Evolutionary conservation across 1,139 yeast species (phyloP).

Genomic region (Debaryomyces sp.): DNA sequence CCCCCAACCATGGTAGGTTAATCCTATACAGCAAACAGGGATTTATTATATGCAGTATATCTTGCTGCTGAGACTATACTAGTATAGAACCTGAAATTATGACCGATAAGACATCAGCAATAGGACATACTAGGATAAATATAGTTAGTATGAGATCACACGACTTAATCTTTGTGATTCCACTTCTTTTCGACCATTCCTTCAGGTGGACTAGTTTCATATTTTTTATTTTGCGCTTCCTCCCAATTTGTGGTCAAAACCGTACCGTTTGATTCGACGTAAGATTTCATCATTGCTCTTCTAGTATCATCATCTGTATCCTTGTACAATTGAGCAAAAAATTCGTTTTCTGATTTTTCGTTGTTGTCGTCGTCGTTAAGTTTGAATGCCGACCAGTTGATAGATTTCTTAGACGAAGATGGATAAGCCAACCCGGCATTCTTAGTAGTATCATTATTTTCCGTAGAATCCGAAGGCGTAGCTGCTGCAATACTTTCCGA

Average conservation of each 20-base stretch:
- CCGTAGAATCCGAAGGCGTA: not conserved
- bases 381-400: slow-evolving; percentile 75
- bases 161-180: slow-evolving; percentile 17
- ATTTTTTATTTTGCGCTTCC: slow-evolving; percentile 72
- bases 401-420: slow-evolving; percentile 57
- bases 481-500: slow-evolving; percentile 8
- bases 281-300: slow-evolving; percentile 97
- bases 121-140: not conserved
- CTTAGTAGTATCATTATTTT: slow-evolving; percentile 11
- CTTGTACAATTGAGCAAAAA: slow-evolving; percentile 74
- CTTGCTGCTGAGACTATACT: not conserved
- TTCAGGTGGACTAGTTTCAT: slow-evolving; percentile 78
- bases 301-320: slow-evolving; percentile 86
- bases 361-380: slow-evolving; percentile 46
- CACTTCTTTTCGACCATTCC: slow-evolving; percentile 58
- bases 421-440: slow-evolving; percentile 50
- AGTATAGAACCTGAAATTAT: not conserved
- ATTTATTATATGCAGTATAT: not conserved
- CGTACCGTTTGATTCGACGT: slow-evolving; percentile 92
- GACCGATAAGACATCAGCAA: not conserved
- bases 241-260: slow-evolving; percentile 92
- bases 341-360: slow-evolving; percentile 59
- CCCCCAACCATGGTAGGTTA: not conserved
- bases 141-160: not conserved
- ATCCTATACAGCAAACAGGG: not conserved